Conservation (phyloP, 768 basidiomycete genomes). For the Pisolithus microcarpus region DNA sequence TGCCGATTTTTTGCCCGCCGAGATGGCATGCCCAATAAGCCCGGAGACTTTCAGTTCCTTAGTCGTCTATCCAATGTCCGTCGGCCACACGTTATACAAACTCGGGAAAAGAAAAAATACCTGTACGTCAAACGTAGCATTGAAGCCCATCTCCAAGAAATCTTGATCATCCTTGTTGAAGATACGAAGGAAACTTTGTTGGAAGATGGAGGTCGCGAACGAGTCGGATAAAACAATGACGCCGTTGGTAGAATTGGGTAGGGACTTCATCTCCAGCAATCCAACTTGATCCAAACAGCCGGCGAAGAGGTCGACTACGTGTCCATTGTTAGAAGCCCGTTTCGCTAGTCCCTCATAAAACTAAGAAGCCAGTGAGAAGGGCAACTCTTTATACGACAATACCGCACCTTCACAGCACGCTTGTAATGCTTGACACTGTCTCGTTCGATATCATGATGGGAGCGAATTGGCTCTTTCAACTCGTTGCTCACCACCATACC, state of each 20-base stretch:
- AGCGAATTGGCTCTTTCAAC: conserved; percentile 93
- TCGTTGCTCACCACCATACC: conserved; percentile 96
- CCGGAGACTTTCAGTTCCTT: conserved; percentile 99
- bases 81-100: background rate
- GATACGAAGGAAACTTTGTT: conserved; percentile 91
- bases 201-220: conserved; percentile 97
- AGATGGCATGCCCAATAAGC: conserved; percentile 95
- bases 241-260: conserved; percentile 96
- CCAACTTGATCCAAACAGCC: conserved; percentile 98
- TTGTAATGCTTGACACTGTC: conserved; percentile 97
- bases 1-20: conserved; percentile 90
- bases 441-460: conserved; percentile 97
- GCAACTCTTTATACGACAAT: background rate
- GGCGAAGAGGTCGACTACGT: conserved; percentile 91
- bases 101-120: conserved; percentile 32
- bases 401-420: conserved; percentile 81
- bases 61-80: conserved; percentile 60
- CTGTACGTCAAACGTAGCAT: conserved; percentile 97
- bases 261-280: conserved; percentile 92
- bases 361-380: conserved; percentile 34
- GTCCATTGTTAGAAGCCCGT: conserved; percentile 89
- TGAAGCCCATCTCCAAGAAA: conserved; percentile 94
- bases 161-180: conserved; percentile 93
- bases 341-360: conserved; percentile 94
- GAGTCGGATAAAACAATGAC: conserved; percentile 95